These are phyloP conservation scores for Patellaria atrata DNA, from an alignment of 495 filamentous ascomycete species.

Conservation along the genomic window DNA sequence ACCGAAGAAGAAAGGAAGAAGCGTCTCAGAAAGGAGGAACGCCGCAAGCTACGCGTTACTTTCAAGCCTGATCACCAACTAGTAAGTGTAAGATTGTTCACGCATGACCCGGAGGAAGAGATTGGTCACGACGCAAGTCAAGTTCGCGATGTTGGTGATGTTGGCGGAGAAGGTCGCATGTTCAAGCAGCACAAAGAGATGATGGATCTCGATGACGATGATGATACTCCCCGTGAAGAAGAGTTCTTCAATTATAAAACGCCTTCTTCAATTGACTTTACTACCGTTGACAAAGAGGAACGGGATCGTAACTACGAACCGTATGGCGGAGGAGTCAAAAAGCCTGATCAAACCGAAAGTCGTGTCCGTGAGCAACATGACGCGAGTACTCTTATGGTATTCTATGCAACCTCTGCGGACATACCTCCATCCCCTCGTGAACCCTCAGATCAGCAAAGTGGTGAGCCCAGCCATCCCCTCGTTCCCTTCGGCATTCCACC, in stretches of 20 bases:
- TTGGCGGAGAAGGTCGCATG: conserved; percentile 63
- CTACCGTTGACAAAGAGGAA: conserved; percentile 35
- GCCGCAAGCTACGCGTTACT: conserved; percentile 52
- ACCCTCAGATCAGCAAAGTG: conserved; percentile 35
- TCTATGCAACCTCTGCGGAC: conserved; percentile 59
- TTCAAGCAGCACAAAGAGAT: conserved; percentile 57
- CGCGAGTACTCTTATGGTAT: conserved; percentile 64
- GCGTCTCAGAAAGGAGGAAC: conserved; percentile 63
- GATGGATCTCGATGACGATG: conserved; percentile 52
- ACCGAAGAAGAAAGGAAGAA: conserved; percentile 60
- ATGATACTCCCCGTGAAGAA: conserved; percentile 40
- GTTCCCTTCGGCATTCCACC: conserved; percentile 36
- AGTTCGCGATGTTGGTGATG: conserved; percentile 53
- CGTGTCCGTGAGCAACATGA: conserved; percentile 57
- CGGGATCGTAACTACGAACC: conserved; percentile 43
- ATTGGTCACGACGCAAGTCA: conserved; percentile 51
- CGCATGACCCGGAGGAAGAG: conserved; percentile 70
- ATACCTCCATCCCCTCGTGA: conserved; percentile 68
- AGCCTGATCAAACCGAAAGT: conserved; percentile 49
- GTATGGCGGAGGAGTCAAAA: conserved; percentile 43
- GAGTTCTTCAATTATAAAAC: conserved; percentile 31
- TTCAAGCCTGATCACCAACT: conserved; percentile 64
- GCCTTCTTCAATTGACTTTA: conserved; percentile 41
- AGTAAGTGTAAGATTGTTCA: conserved; percentile 56
- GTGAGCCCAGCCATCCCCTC: conserved; percentile 24